A percentile compares a stretch with the other conserved stretches of the same genome.
These are phyloP conservation scores for Mycena galopus DNA, from an alignment of 768 basidiomycete genomes.

Conservation along the genomic window DNA sequence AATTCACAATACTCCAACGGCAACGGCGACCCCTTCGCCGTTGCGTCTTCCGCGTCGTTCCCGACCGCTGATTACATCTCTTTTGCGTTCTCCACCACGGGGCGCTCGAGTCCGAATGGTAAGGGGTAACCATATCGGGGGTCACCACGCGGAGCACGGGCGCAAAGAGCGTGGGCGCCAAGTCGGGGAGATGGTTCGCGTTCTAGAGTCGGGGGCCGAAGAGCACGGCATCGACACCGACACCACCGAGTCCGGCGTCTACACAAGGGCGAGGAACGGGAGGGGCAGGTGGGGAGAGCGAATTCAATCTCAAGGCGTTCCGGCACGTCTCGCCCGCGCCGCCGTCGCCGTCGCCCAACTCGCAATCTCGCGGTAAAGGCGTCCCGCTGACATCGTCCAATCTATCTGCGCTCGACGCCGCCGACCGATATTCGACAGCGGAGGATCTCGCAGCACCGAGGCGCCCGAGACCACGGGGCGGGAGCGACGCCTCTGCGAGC, in stretches of 20 bases:
- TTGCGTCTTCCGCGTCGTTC: not conserved
- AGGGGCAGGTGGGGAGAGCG: not conserved
- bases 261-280: not conserved
- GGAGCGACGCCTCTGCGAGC: conserved; percentile 18
- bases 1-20: not conserved
- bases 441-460: not conserved
- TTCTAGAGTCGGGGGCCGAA: conserved; percentile 17
- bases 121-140: not conserved
- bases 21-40: not conserved
- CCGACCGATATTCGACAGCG: not conserved
- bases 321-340: conserved; percentile 26
- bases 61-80: conserved; percentile 30
- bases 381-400: conserved; percentile 9
- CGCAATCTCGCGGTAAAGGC: not conserved
- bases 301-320: conserved; percentile 31
- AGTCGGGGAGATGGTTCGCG: conserved; percentile 18
- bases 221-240: no score
- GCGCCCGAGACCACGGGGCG: conserved; percentile 22
- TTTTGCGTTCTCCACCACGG: not conserved
- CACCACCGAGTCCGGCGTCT: not conserved
- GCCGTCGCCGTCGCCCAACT: not conserved
- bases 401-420: not conserved
- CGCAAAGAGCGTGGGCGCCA: conserved; percentile 3
- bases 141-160: conserved; percentile 6
- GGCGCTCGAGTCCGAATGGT: conserved; percentile 28